phyloP scores from a whole-genome alignment of 2,329 filamentous ascomycete genomes.

The Verticillium nonalfalfae region DNA sequence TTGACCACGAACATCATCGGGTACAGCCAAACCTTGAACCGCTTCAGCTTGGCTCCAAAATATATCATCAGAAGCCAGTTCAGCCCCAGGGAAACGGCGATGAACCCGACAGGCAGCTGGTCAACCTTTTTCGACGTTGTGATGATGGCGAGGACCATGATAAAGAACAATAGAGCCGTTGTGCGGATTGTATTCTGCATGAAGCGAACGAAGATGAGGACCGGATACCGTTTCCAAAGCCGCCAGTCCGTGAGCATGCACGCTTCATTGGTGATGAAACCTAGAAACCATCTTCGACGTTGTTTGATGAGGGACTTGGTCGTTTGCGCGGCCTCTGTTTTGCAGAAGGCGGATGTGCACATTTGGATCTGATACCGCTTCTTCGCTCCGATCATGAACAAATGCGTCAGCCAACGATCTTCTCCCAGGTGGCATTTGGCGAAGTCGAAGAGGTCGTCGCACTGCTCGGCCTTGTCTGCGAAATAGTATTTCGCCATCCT shows the following conservation, averaged over 20 bases:
- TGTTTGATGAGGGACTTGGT: slow-evolving; percentile 86
- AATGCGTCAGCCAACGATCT: slow-evolving; percentile 92
- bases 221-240: slow-evolving; percentile 84
- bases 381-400: slow-evolving; percentile 97
- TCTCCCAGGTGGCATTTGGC: slow-evolving; percentile 93
- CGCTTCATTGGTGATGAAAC: slow-evolving; percentile 95
- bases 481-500: slow-evolving; percentile 99
- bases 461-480: slow-evolving; percentile 91
- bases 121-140: slow-evolving; percentile 74
- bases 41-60: slow-evolving; percentile 78
- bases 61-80: slow-evolving; percentile 97
- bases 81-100: slow-evolving; percentile 82
- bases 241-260: slow-evolving; percentile 96
- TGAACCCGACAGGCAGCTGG: slow-evolving; percentile 86
- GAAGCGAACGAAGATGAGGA: slow-evolving; percentile 80
- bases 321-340: slow-evolving; percentile 92
- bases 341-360: slow-evolving; percentile 97
- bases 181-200: slow-evolving; percentile 96
- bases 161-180: slow-evolving; percentile 88
- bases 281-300: slow-evolving; percentile 90
- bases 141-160: slow-evolving; percentile 80
- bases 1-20: slow-evolving; percentile 93
- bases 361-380: slow-evolving; percentile 94
- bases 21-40: slow-evolving; percentile 93
- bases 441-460: slow-evolving; percentile 93